Evolutionary conservation across 129 eudicot genomes (phyloP), one percentile per base, ranked within the genome.

Genomic region (Sambucus nigra): DNA sequence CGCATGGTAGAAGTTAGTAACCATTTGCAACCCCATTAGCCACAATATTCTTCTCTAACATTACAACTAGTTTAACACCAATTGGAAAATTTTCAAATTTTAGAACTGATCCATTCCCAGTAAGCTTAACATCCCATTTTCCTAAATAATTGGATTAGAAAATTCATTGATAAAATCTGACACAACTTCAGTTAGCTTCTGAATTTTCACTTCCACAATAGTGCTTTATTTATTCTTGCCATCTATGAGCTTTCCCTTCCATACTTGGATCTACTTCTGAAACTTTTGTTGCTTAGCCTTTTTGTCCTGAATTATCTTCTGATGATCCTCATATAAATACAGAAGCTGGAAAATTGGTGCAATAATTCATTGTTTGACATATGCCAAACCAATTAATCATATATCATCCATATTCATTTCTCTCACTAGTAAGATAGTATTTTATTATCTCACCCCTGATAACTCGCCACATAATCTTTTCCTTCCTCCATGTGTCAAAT

Each of bases 221-320:
- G 67, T 6, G 19, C 42, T 35, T 51, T 60, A 66, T 13, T 59
- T 72, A 48, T 13, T 52, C 46, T 25, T 45, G 15, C 57, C 68
- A 45, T 72, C 63, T 23, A 38, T 15, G 25, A 51, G 46, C 52
- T 59, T 71, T 39, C 71, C 77, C 51, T 71, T 68, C 77, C 64
- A 47, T 11, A 57, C 60, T 51, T 57, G 51, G 8, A 57, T 14
- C 18, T 59, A 53, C 17, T 60, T 60, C 27, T 60, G 65, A 60
- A 60, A 27, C 44, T 45, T 28, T 44, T 60, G 65, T 18, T 60
- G 65, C 55, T 60, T 60, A 18, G 42, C 55, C 16, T 60, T 60
- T 14, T 46, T 60, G 5, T 60, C 65, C 45, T 46, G 65, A 18
- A 60, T 60, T 51, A 17, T 60, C 45, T 47, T 47, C 29, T 60